These are phyloP conservation scores for Claviceps maximensis DNA, from an alignment of 2,329 filamentous ascomycete species.

Conservation along the genomic window DNA sequence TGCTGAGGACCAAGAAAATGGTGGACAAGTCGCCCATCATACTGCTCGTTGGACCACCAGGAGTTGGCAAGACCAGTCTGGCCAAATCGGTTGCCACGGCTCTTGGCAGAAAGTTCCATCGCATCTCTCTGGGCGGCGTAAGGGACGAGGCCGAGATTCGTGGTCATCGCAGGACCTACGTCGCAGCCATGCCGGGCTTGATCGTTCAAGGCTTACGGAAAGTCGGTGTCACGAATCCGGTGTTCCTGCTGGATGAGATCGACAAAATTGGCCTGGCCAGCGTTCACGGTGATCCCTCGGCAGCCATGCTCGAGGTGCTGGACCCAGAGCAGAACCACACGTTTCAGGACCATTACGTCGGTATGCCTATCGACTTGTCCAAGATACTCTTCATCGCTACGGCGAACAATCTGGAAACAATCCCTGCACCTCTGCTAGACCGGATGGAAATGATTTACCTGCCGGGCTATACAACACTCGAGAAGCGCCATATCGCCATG, in stretches of 20 bases:
- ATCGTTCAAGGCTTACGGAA: conserved; percentile 91
- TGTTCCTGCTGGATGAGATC: conserved; percentile 92
- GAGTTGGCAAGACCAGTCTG: conserved; percentile 90
- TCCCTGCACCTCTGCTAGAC: conserved; percentile 84
- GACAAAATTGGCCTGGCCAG: conserved; percentile 90
- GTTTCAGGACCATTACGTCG: conserved; percentile 93
- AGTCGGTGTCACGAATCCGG: conserved; percentile 87
- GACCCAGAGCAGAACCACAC: conserved; percentile 94
- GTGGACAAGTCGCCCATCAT: conserved; percentile 93
- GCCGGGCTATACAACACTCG: conserved; percentile 89
- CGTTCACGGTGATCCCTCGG: conserved; percentile 88
- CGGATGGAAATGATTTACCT: conserved; percentile 94
- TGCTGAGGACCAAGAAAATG: conserved; percentile 71
- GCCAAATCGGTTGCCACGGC: conserved; percentile 88
- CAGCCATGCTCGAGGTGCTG: conserved; percentile 94
- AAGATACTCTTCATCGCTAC: conserved; percentile 97
- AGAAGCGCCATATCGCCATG: conserved; percentile 90
- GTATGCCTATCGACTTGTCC: conserved; percentile 87
- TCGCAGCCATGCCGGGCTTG: conserved; percentile 95
- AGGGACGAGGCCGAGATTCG: conserved; percentile 94
- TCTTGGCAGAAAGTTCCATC: conserved; percentile 87
- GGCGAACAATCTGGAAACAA: conserved; percentile 87
- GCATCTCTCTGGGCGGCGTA: conserved; percentile 91
- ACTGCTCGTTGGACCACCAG: conserved; percentile 82
- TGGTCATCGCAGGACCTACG: conserved; percentile 88